Evolutionary conservation across 306 rosid genomes (phyloP).

Genomic region (Quercus gilva): DNA sequence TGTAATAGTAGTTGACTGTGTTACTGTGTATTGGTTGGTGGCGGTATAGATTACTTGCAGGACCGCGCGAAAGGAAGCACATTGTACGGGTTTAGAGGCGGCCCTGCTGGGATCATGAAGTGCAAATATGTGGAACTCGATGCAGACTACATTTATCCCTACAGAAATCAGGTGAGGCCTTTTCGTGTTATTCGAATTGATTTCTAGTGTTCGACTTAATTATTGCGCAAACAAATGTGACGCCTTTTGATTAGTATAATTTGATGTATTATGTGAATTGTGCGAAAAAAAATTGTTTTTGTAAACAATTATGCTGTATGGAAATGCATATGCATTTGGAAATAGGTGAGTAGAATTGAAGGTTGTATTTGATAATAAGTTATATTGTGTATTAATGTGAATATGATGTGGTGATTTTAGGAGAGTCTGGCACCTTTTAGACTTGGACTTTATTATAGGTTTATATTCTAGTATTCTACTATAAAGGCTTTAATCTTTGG

Average conservation of each 20-base stretch:
- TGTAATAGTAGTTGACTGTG: background rate
- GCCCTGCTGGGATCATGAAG: conserved; percentile 99
- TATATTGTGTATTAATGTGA: background rate
- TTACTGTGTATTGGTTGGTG: background rate
- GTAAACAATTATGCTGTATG: background rate
- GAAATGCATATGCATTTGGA: background rate
- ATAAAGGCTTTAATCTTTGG: too few species aligned
- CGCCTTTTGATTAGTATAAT: background rate
- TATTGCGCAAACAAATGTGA: too few species aligned
- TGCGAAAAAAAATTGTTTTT: background rate
- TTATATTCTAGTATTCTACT: too few species aligned
- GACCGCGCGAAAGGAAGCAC: conserved; percentile 73
- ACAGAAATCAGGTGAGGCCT: conserved; percentile 77
- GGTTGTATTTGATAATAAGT: background rate
- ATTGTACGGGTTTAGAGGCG: conserved; percentile 88
- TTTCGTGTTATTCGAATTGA: background rate
- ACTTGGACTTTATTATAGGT: too few species aligned
- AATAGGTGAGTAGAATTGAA: background rate
- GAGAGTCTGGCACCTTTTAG: too few species aligned
- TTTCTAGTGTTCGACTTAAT: too few species aligned
- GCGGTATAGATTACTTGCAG: conserved; percentile 74
- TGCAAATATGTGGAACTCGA: conserved; percentile 73
- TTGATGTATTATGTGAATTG: background rate
- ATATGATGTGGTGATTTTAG: background rate
- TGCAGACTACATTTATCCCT: conserved; percentile 80